Evolutionary conservation across 257 asterid genomes (phyloP).

Genomic region (Ehretia macrophylla): DNA sequence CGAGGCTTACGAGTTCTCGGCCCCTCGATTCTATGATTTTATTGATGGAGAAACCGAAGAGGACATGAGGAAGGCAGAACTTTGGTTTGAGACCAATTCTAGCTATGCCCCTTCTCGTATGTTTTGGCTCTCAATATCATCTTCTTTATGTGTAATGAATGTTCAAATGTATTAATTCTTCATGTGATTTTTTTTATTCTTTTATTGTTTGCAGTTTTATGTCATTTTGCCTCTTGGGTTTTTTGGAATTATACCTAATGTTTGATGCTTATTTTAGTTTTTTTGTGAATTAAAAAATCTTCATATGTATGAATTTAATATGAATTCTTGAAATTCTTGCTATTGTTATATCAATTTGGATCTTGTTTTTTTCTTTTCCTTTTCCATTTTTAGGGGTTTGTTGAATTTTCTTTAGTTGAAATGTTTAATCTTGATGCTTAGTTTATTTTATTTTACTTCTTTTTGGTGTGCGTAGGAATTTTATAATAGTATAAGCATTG

Average conservation of each 20-base stretch:
- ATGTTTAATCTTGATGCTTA: no score
- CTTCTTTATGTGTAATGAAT: not conserved
- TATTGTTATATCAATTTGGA: no score
- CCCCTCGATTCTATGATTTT: slow-evolving; percentile 72
- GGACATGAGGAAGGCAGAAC: slow-evolving; percentile 64
- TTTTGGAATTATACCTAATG: no score
- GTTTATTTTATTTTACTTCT: no score
- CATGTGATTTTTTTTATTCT: not conserved
- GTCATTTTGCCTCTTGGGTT: not conserved
- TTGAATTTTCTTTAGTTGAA: no score
- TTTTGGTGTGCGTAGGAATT: no score
- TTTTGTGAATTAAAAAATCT: no score
- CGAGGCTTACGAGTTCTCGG: slow-evolving; percentile 71
- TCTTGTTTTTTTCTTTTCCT: no score
- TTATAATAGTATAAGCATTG: no score
- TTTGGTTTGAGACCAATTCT: slow-evolving; percentile 61
- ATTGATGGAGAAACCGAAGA: slow-evolving; percentile 55
- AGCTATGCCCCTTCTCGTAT: slow-evolving; percentile 90
- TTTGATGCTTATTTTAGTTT: not conserved
- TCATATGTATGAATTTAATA: no score
- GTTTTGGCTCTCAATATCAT: slow-evolving; percentile 17
- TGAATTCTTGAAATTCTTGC: no score
- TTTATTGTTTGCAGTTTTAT: not conserved
- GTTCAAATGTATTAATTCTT: not conserved
- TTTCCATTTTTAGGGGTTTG: no score